Base-by-base conservation (phyloP, 345 rosid species). In the Citrus mangshanensis region DNA sequence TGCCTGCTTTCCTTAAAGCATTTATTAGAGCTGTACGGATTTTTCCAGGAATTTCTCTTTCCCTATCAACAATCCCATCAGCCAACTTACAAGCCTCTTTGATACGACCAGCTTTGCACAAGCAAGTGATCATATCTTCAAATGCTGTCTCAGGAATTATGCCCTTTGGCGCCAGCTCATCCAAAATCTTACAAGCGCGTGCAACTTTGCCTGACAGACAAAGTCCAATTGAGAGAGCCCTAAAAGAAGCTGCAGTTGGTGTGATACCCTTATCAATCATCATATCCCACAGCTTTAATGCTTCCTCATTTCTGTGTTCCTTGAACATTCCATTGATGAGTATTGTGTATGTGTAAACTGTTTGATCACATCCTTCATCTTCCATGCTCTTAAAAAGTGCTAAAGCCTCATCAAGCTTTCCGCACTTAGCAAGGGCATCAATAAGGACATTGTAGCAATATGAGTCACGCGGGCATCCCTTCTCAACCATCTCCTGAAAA, bases 201-300 rank as follows among this genome's bases (percentile, higher is more conserved):
- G 83, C 91, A 19, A 92, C 96, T 89, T 95, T 92, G 63, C 98
- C 98, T 0, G 93, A 92, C 73, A 95, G 80, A 88, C 98, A 95
- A 60, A 91, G 93, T 13, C 99, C 97, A 1, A 79, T 86, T 21
- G 93, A 89, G 9, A 95, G 85, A 27, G 85, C 92, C 83, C 97
- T 87, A 68, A 91, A 90, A 76, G 93, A 91, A 75, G 99, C 97
- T 42, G 92, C 91, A 13, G 88, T 89, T 40, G 98, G 97, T 12
- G 98, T 91, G 46, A 93, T 89, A 7, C 96, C 99, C 82, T 93
- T 88, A 72, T 93, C 93, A 7, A 93, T 89, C 98, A 93, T 95
- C 83, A 80, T 79, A 76, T 92, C 91, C 97, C 99, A 91, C 42
- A 90, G 79, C 86, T 85, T 89, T 76, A 95, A 78, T 37, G 97